Percentiles rank a stretch among this genome's conserved stretches.
phyloP scores from a whole-genome alignment of 164 flowering plant species.

The Paratinospora sagittata region DNA sequence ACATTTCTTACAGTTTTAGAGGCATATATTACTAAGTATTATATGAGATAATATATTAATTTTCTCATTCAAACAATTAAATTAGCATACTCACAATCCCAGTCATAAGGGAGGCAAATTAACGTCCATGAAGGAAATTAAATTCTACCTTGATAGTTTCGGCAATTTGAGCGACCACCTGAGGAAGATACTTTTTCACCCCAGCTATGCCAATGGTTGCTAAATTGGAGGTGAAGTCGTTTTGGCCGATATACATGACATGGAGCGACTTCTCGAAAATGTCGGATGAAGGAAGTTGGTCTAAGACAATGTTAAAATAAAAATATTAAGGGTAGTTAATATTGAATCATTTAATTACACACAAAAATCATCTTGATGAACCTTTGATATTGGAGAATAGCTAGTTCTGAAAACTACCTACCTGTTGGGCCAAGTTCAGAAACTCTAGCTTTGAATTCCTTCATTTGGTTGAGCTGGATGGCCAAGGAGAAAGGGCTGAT shows the following conservation, averaged over 20 bases:
- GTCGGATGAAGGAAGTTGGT: conserved; percentile 43
- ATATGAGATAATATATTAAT: too few species aligned
- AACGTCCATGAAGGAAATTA: neutral
- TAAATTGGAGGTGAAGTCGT: conserved; percentile 74
- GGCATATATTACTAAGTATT: too few species aligned
- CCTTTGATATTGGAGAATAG: neutral
- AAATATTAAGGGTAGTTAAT: neutral
- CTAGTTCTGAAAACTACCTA: too few species aligned
- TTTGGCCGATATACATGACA: conserved; percentile 82
- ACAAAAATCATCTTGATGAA: neutral
- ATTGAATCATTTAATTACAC: neutral
- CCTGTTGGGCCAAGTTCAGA: conserved; percentile 28
- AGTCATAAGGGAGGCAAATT: too few species aligned
- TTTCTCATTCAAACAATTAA: too few species aligned
- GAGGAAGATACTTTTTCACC: conserved; percentile 51
- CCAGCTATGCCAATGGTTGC: conserved; percentile 46
- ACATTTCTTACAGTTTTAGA: too few species aligned
- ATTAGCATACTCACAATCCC: too few species aligned
- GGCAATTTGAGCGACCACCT: conserved; percentile 56
- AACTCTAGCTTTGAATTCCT: conserved; percentile 52
- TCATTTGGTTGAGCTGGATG: conserved; percentile 92
- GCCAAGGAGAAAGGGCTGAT: conserved; percentile 85
- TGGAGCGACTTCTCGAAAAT: conserved; percentile 67
- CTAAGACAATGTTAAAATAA: neutral
- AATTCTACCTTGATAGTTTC: conserved; percentile 53